Evolutionary conservation across 306 rosid species (phyloP).

Genomic region (barrel medic (Medicago truncatula)): MtrunA17r5.0-ANR NC_053042.1:18816001-18816500

Average conservation of each 20-base stretch:
- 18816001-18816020: conserved; percentile 36
- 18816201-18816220: conserved; percentile 50
- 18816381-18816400: conserved; percentile 59
- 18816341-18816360: conserved; percentile 62
- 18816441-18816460: not conserved
- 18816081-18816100: conserved; percentile 50
- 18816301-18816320: conserved; percentile 46
- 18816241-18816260: conserved; percentile 52
- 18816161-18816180: conserved; percentile 52
- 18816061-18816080: conserved; percentile 57
- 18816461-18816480: not conserved
- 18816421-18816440: conserved; percentile 7
- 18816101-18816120: conserved; percentile 59
- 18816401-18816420: conserved; percentile 54
- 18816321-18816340: conserved; percentile 55
- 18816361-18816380: conserved; percentile 64
- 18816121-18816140: conserved; percentile 60
- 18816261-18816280: conserved; percentile 62
- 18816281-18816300: conserved; percentile 49
- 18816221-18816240: conserved; percentile 52
- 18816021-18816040: conserved; percentile 7
- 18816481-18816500: not conserved
- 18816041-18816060: conserved; percentile 55
- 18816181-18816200: conserved; percentile 41
- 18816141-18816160: conserved; percentile 42